Conservation (phyloP, 2,329 filamentous ascomycete genomes). For the Sporothrix sp. region DNA sequence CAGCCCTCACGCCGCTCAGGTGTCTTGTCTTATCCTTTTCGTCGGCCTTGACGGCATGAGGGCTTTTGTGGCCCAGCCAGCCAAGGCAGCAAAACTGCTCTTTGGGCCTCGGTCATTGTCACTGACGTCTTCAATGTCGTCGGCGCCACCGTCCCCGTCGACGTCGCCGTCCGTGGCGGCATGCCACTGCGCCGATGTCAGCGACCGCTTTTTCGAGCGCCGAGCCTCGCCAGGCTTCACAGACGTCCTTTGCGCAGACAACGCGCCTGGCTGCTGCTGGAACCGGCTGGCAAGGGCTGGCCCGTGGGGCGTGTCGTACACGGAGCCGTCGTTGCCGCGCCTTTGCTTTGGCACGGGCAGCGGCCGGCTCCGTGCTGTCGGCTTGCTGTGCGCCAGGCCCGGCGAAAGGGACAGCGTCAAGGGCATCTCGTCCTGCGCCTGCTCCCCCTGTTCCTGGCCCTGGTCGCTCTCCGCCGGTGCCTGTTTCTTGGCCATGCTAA, state of each 20-base stretch:
- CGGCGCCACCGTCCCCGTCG: neutral
- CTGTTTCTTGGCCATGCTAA: slow-evolving; percentile 10
- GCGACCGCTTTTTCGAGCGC: slow-evolving; percentile 10
- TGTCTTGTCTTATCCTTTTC: too few species aligned
- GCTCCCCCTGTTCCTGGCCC: neutral
- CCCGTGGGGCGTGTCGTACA: neutral
- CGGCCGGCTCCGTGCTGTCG: neutral
- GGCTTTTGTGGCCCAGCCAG: too few species aligned
- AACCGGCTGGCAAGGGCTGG: neutral
- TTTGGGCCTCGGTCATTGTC: neutral
- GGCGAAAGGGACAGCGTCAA: slow-evolving; percentile 11
- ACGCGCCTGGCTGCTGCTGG: neutral
- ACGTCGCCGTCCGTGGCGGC: neutral
- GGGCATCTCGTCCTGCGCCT: neutral
- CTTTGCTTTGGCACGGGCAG: neutral
- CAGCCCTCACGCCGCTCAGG: too few species aligned
- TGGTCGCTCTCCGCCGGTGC: neutral
- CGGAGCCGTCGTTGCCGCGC: neutral
- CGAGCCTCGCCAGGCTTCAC: neutral
- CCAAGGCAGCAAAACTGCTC: too few species aligned
- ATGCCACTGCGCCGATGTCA: slow-evolving; percentile 7
- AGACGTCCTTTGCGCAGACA: neutral
- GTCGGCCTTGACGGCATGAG: too few species aligned
- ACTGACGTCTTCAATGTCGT: slow-evolving; percentile 14
- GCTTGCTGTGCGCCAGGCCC: slow-evolving; percentile 1